These are phyloP conservation scores for Fusarium sp. DNA, from an alignment of 2,329 filamentous ascomycete species.

Conservation along the genomic window DNA sequence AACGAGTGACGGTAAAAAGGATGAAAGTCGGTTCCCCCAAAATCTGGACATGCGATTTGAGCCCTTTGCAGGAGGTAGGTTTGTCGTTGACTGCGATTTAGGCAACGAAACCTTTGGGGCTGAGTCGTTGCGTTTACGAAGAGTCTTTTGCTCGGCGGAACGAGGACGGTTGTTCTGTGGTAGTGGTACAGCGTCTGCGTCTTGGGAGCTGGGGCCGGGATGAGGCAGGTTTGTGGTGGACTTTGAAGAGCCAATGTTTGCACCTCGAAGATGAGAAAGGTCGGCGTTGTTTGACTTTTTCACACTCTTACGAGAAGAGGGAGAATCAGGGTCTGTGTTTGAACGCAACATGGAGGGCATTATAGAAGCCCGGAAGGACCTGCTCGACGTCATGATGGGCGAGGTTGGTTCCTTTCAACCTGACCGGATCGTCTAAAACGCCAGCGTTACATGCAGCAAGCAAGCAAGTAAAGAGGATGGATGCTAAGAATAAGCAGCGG, in stretches of 20 bases:
- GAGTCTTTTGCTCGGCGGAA: slow-evolving; percentile 37
- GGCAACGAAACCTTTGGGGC: slow-evolving; percentile 28
- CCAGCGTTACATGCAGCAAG: slow-evolving; percentile 52
- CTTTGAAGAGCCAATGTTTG: slow-evolving; percentile 33
- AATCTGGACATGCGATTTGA: slow-evolving; percentile 52
- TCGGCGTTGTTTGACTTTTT: slow-evolving; percentile 47
- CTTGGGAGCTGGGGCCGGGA: slow-evolving; percentile 12
- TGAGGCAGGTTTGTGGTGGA: slow-evolving; percentile 33
- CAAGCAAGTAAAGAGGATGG: slow-evolving; percentile 23
- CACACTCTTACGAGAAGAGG: slow-evolving; percentile 43
- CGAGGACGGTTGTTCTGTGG: slow-evolving; percentile 39
- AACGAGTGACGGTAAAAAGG: slow-evolving; percentile 57
- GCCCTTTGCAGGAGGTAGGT: slow-evolving; percentile 25
- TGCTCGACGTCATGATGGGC: slow-evolving; percentile 62
- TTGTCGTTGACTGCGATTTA: slow-evolving; percentile 41
- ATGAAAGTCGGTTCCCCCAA: slow-evolving; percentile 56
- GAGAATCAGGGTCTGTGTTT: slow-evolving; percentile 49
- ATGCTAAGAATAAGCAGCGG: slow-evolving; percentile 48
- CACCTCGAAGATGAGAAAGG: slow-evolving; percentile 41
- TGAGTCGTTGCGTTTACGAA: slow-evolving; percentile 38
- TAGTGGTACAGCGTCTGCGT: slow-evolving; percentile 43
- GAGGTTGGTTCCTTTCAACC: slow-evolving; percentile 10
- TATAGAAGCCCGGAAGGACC: slow-evolving; percentile 58
- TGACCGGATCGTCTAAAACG: slow-evolving; percentile 30
- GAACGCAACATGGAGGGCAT: slow-evolving; percentile 55